These are phyloP conservation scores for Lophiostoma macrostomum DNA, from an alignment of 495 filamentous ascomycete genomes.

Conservation along the genomic window DNA sequence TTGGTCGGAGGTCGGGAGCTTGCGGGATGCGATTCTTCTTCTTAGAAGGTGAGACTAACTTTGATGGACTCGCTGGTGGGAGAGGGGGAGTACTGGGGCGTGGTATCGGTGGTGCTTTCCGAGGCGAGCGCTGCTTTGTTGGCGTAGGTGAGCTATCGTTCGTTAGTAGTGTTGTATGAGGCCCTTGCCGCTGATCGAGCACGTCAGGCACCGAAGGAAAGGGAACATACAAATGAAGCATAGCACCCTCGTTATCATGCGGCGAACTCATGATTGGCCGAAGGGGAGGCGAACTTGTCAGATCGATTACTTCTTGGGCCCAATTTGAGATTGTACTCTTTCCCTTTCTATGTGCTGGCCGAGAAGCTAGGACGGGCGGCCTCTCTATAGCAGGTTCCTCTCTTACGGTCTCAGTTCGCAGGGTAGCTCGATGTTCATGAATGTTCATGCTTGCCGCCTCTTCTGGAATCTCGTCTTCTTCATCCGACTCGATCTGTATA, in stretches of 20 bases:
- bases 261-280: constrained; percentile 25
- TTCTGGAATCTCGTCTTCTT: background rate
- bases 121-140: constrained; percentile 28
- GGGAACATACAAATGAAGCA: constrained; percentile 21
- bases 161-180: constrained; percentile 18
- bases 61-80: constrained; percentile 47
- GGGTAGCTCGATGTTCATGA: background rate
- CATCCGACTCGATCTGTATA: constrained; percentile 1
- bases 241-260: constrained; percentile 29
- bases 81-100: constrained; percentile 33
- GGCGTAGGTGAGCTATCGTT: constrained; percentile 35
- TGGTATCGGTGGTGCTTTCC: constrained; percentile 25
- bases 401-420: background rate
- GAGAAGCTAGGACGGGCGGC: constrained; percentile 5
- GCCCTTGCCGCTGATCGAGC: no score
- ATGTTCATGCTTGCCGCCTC: background rate
- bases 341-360: constrained; percentile 12
- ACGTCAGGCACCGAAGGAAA: no score
- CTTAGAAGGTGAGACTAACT: constrained; percentile 55
- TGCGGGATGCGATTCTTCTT: constrained; percentile 49
- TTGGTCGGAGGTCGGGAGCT: constrained; percentile 58
- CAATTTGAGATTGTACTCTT: constrained; percentile 21
- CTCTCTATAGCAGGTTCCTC: background rate
- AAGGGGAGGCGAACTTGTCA: constrained; percentile 18
- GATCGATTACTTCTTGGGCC: constrained; percentile 22